phyloP scores from a whole-genome alignment of 257 asterid species.

The Solanum bulbocastanum region DNA sequence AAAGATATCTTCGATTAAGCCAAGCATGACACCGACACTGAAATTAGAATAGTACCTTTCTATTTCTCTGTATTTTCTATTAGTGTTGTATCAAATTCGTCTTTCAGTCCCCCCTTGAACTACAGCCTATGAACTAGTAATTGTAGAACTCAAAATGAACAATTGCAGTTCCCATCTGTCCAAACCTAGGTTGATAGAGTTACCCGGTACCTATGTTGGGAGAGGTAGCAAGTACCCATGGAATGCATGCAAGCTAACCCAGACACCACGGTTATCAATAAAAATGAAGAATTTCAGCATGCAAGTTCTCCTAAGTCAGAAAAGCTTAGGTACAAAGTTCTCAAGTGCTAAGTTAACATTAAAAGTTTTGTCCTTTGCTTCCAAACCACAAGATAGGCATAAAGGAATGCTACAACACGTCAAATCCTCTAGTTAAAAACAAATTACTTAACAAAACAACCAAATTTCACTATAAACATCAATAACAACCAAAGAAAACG shows the following conservation, averaged over 20 bases:
- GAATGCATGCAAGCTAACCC: background rate
- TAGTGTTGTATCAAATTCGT: background rate
- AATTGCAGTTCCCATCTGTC: background rate
- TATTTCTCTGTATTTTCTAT: background rate
- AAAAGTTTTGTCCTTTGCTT: background rate
- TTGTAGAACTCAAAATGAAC: background rate
- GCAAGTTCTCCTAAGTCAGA: background rate
- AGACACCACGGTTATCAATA: background rate
- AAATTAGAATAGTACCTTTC: background rate
- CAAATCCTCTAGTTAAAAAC: background rate
- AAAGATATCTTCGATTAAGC: background rate
- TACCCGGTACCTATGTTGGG: background rate
- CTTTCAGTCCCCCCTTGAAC: background rate
- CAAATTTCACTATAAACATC: background rate
- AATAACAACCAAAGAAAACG: background rate
- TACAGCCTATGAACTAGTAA: background rate
- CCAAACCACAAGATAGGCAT: background rate
- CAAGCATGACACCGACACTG: background rate
- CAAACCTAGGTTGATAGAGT: background rate
- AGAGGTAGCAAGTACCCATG: background rate
- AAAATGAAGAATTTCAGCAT: background rate
- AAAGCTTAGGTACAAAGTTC: background rate
- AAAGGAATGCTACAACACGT: background rate
- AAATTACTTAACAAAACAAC: background rate
- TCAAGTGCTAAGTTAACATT: background rate